These are phyloP conservation scores for Cryptosporidium sp. DNA, from an alignment of 169 alveolate species.

Conservation along the genomic window DNA sequence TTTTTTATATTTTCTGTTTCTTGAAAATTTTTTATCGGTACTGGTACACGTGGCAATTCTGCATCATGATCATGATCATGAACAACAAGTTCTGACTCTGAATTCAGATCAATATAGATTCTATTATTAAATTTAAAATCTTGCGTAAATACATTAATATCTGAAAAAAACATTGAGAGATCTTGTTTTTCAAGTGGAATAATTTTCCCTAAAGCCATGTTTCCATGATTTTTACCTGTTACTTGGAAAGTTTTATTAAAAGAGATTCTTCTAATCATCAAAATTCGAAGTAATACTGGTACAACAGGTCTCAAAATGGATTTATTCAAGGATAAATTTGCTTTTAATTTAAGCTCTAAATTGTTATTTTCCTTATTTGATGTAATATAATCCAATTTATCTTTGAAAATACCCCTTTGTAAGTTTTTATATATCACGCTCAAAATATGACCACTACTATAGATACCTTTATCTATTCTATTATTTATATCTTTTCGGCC, in stretches of 20 bases:
- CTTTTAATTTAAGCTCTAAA: not conserved
- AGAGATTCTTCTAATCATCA: not conserved
- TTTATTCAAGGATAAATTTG: not conserved
- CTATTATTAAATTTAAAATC: not conserved
- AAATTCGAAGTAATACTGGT: not conserved
- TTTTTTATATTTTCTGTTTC: no score
- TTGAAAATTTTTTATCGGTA: not conserved
- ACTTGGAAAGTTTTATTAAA: not conserved
- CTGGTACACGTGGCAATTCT: not conserved
- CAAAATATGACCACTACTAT: constrained; percentile 13
- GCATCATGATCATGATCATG: not conserved
- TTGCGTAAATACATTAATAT: not conserved
- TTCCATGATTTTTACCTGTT: not conserved
- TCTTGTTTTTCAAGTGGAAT: not conserved
- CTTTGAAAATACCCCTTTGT: not conserved
- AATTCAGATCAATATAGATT: not conserved
- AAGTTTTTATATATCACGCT: not conserved
- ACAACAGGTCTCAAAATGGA: not conserved
- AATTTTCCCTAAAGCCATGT: not conserved
- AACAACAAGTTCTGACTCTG: not conserved
- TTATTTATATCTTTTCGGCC: not conserved
- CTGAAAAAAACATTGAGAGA: not conserved
- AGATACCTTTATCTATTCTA: not conserved
- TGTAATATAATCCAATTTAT: not conserved
- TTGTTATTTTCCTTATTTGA: not conserved